Evolutionary conservation across 1,284 basidiomycete species (phyloP), one percentile per base, ranked within the genome.

Genomic region (Trametes versicolor): DNA sequence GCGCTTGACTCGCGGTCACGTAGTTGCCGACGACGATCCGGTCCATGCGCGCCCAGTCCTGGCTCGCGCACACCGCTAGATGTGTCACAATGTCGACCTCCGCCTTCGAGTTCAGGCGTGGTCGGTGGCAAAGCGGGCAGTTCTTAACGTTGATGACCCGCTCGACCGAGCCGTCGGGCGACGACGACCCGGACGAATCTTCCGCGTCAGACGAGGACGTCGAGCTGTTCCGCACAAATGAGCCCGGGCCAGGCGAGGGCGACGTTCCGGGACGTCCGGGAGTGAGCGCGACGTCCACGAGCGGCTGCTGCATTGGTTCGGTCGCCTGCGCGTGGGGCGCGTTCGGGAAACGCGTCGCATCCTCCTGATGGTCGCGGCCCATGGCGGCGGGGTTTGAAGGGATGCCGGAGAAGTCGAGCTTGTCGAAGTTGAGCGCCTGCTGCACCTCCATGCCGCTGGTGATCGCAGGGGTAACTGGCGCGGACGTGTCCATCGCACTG

Each of bases 81-180:
- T 97, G 95, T 23, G 96, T 97, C 60, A 98, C 84, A 71, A 98
- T 98, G 76, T 98, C 97, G 70, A 95, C 85, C 78, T 99, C 97
- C 1, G 89, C 94, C 76, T 95, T 96, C 58, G 89, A 87, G 74
- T 87, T 91, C 66, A 99, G 76, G 41, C 96, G 83, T 1, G 95
- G 92, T 37, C 95, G 89, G 77, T 96, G 96, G 75, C 97, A 99
- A 47, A 99, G 78, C 0, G 98, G 97, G 74, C 97, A 99, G 59
- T 88, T 92, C 80, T 93, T 94, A 72, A 99, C 90, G 73, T 97
- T 98, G 81, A 99, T 97, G 13, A 99, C 90, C 15, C 96, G 88
- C 77, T 98, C 96, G 51, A 92, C 81, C n/a, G 83, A 77, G 27
- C 86, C 84, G 1, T 83, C 69, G 4, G 69, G 67, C 0, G 74